Base-by-base conservation (phyloP, 108 stramenopile species). In the Nitzschia putrida region DNA sequence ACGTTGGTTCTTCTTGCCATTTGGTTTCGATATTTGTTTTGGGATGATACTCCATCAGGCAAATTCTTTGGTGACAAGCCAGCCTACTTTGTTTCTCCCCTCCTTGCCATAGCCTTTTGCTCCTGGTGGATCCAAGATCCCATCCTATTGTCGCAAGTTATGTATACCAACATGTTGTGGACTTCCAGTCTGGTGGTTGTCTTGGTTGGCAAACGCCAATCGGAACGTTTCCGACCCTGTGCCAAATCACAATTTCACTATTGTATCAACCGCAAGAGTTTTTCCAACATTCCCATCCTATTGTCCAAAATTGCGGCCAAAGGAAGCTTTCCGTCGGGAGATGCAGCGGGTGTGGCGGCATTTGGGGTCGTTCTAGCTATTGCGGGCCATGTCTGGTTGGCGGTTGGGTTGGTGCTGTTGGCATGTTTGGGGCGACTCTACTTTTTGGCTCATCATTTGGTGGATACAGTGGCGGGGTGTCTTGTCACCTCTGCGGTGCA, bases 311-410 rank as follows among this genome's bases (percentile, higher is more conserved):
- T 7, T 8, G 24, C 43, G 9, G 61, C 60, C 7, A 44, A 63
- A 12, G 71, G 26, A 29, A 60, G 58, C 54, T 64, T 72, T 40
- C 71, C 71, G 7, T 72, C 71, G 29, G 71, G 71, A 22, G 71
- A 72, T 54, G 71, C 44, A 14, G 43, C 63, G 8, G 57, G 58
- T 3, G 71, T 53, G 7, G 43, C 52, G 43, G 61, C 61, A 22
- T 63, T 63, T 26, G 71, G 53, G n/a, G 26, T 72, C 42, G 20
- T 24, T 53, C 9, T 64, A 5, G n/a, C 18, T 1, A n/a, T 60
- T 3, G 47, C 21, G 0, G 50, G 39, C 3, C 55, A 25, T 16
- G 18, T 41, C 12, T 18, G 52, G 20, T 8, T 54, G 18, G 61
- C 50, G 9, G 8, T 43, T 25, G n/a, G 41, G 12, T 44, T 72